A percentile compares a stretch with the other conserved stretches of the same genome.
Evolutionary conservation across 495 filamentous ascomycete genomes (phyloP).

Genomic region (Aspergillus sclerotioniger): DNA sequence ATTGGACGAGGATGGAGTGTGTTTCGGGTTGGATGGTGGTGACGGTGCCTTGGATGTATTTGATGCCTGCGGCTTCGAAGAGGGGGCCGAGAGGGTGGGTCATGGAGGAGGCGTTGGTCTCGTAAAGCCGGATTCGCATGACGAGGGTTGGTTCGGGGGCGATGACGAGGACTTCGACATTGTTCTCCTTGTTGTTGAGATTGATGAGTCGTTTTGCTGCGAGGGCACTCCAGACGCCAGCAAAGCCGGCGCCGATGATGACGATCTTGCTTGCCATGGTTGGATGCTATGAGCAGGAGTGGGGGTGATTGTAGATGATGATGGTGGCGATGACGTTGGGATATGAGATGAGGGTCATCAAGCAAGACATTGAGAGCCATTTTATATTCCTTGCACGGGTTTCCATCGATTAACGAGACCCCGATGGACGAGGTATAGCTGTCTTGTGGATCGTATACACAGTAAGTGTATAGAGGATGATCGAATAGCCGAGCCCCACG

Average conservation of each 20-base stretch:
- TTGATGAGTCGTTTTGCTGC: conserved; percentile 31
- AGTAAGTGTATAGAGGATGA: too few relatives aligned
- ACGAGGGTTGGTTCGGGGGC: conserved; percentile 29
- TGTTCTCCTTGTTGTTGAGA: conserved; percentile 10
- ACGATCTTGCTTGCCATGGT: conserved; percentile 22
- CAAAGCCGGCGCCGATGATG: conserved; percentile 35
- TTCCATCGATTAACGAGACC: too few relatives aligned
- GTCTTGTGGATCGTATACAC: too few relatives aligned
- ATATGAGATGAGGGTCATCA: too few relatives aligned
- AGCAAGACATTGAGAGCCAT: too few relatives aligned
- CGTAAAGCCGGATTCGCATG: conserved; percentile 34
- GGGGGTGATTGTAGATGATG: background rate
- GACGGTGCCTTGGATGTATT: conserved; percentile 26
- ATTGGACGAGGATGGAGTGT: conserved; percentile 19
- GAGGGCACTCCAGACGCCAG: conserved; percentile 35
- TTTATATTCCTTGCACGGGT: too few relatives aligned
- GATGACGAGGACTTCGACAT: conserved; percentile 29
- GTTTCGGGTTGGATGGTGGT: conserved; percentile 19
- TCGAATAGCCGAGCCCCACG: background rate
- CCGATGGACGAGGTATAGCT: too few relatives aligned
- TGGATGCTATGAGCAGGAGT: background rate
- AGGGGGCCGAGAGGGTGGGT: conserved; percentile 20
- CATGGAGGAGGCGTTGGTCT: conserved; percentile 27
- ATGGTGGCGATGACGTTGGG: background rate
- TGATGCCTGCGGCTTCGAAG: conserved; percentile 23